Evolutionary conservation across 768 basidiomycete genomes (phyloP), one percentile per base, ranked within the genome.

Genomic region (Lactarius sp.): DNA sequence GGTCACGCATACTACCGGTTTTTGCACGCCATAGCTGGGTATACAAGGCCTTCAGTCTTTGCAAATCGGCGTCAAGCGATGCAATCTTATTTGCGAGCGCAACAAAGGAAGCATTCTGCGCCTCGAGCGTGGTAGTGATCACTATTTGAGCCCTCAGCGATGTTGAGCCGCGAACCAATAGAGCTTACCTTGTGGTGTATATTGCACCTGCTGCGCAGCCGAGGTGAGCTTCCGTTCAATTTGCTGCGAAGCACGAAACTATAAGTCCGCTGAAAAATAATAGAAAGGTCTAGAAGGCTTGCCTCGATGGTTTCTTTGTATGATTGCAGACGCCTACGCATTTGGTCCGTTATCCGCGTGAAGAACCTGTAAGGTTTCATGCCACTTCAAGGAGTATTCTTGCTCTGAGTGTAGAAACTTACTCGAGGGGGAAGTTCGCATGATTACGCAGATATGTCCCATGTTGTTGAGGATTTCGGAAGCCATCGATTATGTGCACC

Each of bases 341-440:
- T 87, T 68, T 90, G 83, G 57, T 83, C 80, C 14, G 87, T 85
- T 41, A 90, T 81, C 22, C 88, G 82, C 31, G 77, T 80, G 75
- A 92, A 92, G 74, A 85, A 90, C 69, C 90, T 91, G 60, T 1
- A 20, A 5, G 16, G 54, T 42, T 41, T 52, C 52, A 34, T 27
- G 9, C 41, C 13, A 6, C 3, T 42, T 12, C 47, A 2, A 20
- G 7, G 36, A 52, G 53, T 27, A 55, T n/a, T 33, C 6, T 13
- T 12, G 9, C 51, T 20, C 18, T 37, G 46, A 41, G 50, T 46
- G 20, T 20, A 5, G 20, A 42, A 67, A 78, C 85, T 52, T 67
- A 92, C 88, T 92, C 91, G 10, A 90, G 76, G 27, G 91, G 91
- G 74, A 92, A 94, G n/a, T 77, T 79, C 2, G 91, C 87, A 63